Evolutionary conservation across 257 asterid genomes (phyloP).

Genomic region (Solanum piurae): DNA sequence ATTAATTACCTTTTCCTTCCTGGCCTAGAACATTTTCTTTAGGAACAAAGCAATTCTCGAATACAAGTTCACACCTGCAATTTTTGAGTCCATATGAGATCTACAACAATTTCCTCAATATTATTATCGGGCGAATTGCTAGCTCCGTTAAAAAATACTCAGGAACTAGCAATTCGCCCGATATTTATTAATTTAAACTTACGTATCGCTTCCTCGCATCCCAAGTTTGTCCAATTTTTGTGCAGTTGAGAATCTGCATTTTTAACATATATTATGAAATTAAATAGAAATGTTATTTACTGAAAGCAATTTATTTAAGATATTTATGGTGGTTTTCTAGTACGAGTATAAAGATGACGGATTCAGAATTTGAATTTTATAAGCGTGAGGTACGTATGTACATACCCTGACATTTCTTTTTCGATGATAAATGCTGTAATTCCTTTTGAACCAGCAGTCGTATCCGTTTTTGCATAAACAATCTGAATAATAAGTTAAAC

Average conservation of each 20-base stretch:
- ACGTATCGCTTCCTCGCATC: slow-evolving; percentile 99
- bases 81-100: not conserved
- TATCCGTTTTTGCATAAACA: slow-evolving; percentile 90
- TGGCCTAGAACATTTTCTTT: slow-evolving; percentile 77
- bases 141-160: not conserved
- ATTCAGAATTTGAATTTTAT: not conserved
- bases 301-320: not conserved
- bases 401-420: slow-evolving; percentile 92
- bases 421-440: slow-evolving; percentile 91
- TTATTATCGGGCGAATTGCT: not conserved
- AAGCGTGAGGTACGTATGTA: not conserved
- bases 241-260: slow-evolving; percentile 90
- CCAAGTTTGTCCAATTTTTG: slow-evolving; percentile 97
- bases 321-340: not conserved
- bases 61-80: slow-evolving; percentile 95
- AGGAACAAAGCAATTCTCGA: slow-evolving; percentile 95
- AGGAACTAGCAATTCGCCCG: not conserved
- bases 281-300: not conserved
- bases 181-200: slow-evolving; percentile 17
- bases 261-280: not conserved
- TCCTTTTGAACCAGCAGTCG: slow-evolving; percentile 79
- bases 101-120: not conserved
- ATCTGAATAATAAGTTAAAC: slow-evolving; percentile 36
- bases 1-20: slow-evolving; percentile 77
- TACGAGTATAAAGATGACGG: not conserved